These are phyloP conservation scores for Stemphylium vesicarium DNA, from an alignment of 2,329 filamentous ascomycete genomes.

Conservation along the genomic window DNA sequence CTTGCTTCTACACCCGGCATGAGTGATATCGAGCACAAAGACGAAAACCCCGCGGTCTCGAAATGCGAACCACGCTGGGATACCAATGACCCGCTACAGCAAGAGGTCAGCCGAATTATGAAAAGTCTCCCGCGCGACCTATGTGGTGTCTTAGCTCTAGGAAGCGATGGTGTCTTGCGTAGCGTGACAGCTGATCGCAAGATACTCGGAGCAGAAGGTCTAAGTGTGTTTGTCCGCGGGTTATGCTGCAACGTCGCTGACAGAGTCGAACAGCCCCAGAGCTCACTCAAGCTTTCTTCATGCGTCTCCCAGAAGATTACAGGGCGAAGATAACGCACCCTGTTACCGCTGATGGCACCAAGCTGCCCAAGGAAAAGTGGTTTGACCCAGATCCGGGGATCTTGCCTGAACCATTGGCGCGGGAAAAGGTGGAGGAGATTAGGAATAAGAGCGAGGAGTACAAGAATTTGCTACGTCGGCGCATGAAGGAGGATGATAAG, in stretches of 20 bases:
- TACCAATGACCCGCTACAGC: conserved; percentile 7
- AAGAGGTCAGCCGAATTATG: conserved; percentile 6
- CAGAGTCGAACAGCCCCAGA: neutral
- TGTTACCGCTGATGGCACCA: neutral
- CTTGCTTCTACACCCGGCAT: neutral
- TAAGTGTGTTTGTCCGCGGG: neutral
- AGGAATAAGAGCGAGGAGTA: conserved; percentile 1
- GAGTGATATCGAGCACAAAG: neutral
- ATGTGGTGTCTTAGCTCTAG: conserved; percentile 5
- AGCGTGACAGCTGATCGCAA: conserved; percentile 11
- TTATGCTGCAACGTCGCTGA: no score
- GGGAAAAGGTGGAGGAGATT: conserved; percentile 2
- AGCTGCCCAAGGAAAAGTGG: conserved; percentile 11
- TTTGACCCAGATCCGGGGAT: conserved; percentile 1
- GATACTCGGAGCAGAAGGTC: conserved; percentile 6
- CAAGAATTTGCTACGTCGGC: neutral
- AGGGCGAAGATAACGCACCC: neutral
- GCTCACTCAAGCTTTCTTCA: conserved; percentile 1
- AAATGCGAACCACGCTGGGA: neutral
- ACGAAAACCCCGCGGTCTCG: neutral
- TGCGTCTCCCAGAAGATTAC: neutral
- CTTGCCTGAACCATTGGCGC: conserved; percentile 6
- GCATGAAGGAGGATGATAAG: conserved; percentile 1
- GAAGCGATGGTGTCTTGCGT: conserved; percentile 14
- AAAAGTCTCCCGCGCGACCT: conserved; percentile 8